Conservation (phyloP, 495 filamentous ascomycete species). For the Talaromyces adpressus region DNA sequence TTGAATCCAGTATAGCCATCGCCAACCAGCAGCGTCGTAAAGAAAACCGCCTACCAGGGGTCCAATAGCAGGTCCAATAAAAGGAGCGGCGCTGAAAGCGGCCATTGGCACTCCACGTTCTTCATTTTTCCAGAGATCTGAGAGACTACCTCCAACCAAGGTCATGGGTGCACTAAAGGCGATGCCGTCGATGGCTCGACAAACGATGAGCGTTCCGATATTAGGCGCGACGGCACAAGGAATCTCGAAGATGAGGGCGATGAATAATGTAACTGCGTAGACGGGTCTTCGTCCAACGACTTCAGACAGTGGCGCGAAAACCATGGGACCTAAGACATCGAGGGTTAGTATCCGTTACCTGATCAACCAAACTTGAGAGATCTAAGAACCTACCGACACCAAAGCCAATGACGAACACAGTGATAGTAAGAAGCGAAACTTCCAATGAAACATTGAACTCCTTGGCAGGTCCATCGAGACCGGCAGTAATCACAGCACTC, state of each 20-base stretch:
- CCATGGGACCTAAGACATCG: slow-evolving; percentile 53
- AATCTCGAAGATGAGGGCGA: slow-evolving; percentile 71
- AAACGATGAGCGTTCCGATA: slow-evolving; percentile 66
- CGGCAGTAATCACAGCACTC: slow-evolving; percentile 59
- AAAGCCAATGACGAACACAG: slow-evolving; percentile 74
- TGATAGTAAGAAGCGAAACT: slow-evolving; percentile 59
- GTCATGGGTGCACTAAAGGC: slow-evolving; percentile 82
- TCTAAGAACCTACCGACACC: slow-evolving; percentile 50
- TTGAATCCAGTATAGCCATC: slow-evolving; percentile 83
- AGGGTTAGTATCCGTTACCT: background rate
- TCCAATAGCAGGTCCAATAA: slow-evolving; percentile 66
- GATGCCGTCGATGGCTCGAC: slow-evolving; percentile 68
- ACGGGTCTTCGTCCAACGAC: slow-evolving; percentile 61
- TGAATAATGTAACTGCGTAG: slow-evolving; percentile 45
- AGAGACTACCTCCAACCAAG: slow-evolving; percentile 69
- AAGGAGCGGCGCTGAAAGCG: slow-evolving; percentile 74
- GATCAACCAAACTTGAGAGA: background rate
- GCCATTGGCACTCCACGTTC: slow-evolving; percentile 81
- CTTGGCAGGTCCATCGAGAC: slow-evolving; percentile 50
- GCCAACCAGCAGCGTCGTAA: slow-evolving; percentile 61
- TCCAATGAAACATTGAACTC: slow-evolving; percentile 58
- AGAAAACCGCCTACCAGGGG: slow-evolving; percentile 74
- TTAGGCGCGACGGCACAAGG: slow-evolving; percentile 71
- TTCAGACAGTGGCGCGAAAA: slow-evolving; percentile 71
- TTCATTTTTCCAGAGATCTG: slow-evolving; percentile 77